Base-by-base conservation (phyloP, 306 rosid genomes). In the Hippophae tibetana region DNA sequence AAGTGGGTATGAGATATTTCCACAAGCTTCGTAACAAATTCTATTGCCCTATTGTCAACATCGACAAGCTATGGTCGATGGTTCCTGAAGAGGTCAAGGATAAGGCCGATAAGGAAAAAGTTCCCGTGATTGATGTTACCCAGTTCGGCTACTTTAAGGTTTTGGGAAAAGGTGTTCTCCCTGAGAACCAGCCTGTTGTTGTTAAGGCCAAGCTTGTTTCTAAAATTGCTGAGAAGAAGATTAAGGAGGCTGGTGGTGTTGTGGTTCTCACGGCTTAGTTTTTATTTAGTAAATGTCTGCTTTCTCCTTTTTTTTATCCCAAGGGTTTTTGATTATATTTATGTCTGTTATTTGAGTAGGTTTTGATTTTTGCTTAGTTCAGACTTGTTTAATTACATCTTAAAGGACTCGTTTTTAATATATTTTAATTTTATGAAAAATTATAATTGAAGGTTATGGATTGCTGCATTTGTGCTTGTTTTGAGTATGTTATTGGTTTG, bases 1-100 rank as follows among this genome's bases (percentile, higher is more conserved):
- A 85, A 62, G 94, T 85, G 0, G 94, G 94, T 0, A 85, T 85
- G 94, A 78, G 94, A 10, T 85, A 85, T 60, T 85, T 85, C 67
- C 94, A 85, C 79, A 82, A 76, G 72, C 94, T 85, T 42, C 86
- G 86, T 3, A 82, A 85, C 72, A 65, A 85, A 69, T 85, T 85
- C 73, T 42, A 79, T 13, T 68, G 76, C 74, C 94, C 94, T 42
- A 82, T 78, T 49, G 84, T 82, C 47, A 86, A 86, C 75, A 63
- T 86, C 69, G 94, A 86, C 69, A 82, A 78, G 74, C 89, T 86
- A 50, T 86, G 94, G 94, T 86, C 94, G 0, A 26, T 86, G 55
- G 67, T 86, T 2, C 89, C 94, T 5, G 79, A 78, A 48, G 83
- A 82, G 14, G 80, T 54, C 12, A 86, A 78, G 81, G 89, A 78